Conservation (phyloP, 352 stramenopile species). For the Phytophthora melonis region DNA sequence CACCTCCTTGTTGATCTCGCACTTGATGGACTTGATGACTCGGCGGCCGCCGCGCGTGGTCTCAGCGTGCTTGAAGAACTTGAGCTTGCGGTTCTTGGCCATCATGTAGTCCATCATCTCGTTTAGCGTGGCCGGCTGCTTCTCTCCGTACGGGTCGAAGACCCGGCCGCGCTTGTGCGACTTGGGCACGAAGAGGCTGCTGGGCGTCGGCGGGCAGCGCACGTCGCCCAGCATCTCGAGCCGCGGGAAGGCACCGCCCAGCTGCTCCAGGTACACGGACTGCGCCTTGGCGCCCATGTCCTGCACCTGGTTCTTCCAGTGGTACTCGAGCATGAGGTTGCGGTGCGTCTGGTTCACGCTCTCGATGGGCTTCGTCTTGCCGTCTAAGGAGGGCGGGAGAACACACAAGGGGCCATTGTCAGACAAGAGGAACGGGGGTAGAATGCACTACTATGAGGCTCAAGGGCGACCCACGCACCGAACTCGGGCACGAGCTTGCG, state of each 20-base stretch:
- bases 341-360: conserved; percentile 86
- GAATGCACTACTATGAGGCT: background rate
- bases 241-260: conserved; percentile 72
- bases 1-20: conserved; percentile 90
- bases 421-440: too few species aligned
- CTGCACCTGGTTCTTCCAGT: conserved; percentile 91
- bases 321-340: conserved; percentile 91
- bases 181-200: conserved; percentile 82
- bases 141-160: conserved; percentile 87
- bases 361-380: conserved; percentile 90
- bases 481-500: conserved; percentile 88
- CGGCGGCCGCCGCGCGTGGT: conserved; percentile 85
- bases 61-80: conserved; percentile 90
- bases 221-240: conserved; percentile 87
- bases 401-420: too few species aligned
- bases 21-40: conserved; percentile 88
- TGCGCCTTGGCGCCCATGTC: conserved; percentile 87
- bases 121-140: conserved; percentile 83
- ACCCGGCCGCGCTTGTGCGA: conserved; percentile 84
- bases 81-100: conserved; percentile 89
- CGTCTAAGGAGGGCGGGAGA: conserved; percentile 44
- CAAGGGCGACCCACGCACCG: conserved; percentile 38
- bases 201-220: conserved; percentile 73
- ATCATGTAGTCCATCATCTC: conserved; percentile 93
- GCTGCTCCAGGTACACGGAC: conserved; percentile 83